These are phyloP conservation scores for Funneliformis geosporum DNA, from an alignment of 192 early-diverging fungal genomes.

Conservation along the genomic window DNA sequence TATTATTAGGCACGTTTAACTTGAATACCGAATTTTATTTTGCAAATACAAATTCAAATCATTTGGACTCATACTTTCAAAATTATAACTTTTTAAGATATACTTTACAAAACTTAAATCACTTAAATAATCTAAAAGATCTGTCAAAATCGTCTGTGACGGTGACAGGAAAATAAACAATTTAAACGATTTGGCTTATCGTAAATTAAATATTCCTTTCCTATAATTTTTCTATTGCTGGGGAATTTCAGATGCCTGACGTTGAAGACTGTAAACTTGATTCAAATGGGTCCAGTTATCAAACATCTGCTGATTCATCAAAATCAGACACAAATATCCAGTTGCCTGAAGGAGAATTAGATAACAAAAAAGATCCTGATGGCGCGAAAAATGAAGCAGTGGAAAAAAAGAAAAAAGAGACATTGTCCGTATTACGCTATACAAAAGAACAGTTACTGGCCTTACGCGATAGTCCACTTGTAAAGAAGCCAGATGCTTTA, in stretches of 20 bases:
- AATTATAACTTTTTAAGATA: neutral
- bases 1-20: too few species aligned
- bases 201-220: neutral
- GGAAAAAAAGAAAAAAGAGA: neutral
- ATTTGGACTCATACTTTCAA: neutral
- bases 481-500: conserved; percentile 40
- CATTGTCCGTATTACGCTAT: conserved; percentile 33
- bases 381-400: conserved; percentile 1
- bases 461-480: conserved; percentile 46
- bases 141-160: conserved; percentile 23
- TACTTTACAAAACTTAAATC: neutral
- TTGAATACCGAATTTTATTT: neutral
- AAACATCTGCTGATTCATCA: conserved; percentile 5
- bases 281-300: neutral
- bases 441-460: conserved; percentile 45
- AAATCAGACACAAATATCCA: neutral
- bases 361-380: conserved; percentile 6
- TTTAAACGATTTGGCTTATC: too few species aligned
- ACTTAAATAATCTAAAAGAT: neutral
- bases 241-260: conserved; percentile 27
- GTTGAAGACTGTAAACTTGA: neutral
- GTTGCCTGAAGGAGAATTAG: neutral
- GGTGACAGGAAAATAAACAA: conserved; percentile 8
- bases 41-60: neutral
- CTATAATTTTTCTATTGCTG: neutral